These are phyloP conservation scores for Discostella pseudostelligera DNA, from an alignment of 108 stramenopile genomes.

Conservation along the genomic window DNA sequence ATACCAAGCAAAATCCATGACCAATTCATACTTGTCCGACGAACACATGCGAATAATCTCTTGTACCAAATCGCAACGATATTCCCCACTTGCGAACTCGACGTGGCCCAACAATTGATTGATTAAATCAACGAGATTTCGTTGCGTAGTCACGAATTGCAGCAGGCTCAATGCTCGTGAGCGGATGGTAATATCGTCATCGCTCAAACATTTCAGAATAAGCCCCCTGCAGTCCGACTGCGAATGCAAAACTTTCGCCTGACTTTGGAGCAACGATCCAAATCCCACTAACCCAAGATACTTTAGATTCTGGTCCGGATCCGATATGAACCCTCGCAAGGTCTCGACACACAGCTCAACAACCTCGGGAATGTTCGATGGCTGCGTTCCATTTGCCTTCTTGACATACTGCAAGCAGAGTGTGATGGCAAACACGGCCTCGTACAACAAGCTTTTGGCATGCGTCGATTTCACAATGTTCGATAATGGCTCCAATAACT, in stretches of 20 bases:
- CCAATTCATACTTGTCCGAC: constrained; percentile 89
- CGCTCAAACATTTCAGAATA: constrained; percentile 91
- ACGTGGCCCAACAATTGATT: constrained; percentile 92
- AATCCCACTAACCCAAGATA: constrained; percentile 98
- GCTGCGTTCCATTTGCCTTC: constrained; percentile 90
- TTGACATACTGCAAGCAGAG: constrained; percentile 92
- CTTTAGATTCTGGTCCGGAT: constrained; percentile 98
- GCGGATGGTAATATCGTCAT: constrained; percentile 98
- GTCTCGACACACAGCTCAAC: constrained; percentile 89
- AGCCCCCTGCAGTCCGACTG: constrained; percentile 85
- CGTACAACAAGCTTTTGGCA: constrained; percentile 96
- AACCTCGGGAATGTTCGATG: constrained; percentile 81
- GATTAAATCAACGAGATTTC: constrained; percentile 92
- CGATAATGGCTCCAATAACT: constrained; percentile 96
- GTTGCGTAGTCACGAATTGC: constrained; percentile 91
- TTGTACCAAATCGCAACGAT: constrained; percentile 92
- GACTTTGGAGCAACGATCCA: constrained; percentile 84
- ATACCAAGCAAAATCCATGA: constrained; percentile 96
- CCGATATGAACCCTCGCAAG: constrained; percentile 89
- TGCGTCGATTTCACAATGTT: constrained; percentile 90
- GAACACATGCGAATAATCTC: constrained; percentile 93
- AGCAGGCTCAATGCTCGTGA: constrained; percentile 93
- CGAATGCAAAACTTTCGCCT: constrained; percentile 83
- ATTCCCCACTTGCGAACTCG: constrained; percentile 81
- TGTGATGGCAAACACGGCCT: constrained; percentile 94